Evolutionary conservation across 306 rosid species (phyloP).

Genomic region (Urtica urens): DNA sequence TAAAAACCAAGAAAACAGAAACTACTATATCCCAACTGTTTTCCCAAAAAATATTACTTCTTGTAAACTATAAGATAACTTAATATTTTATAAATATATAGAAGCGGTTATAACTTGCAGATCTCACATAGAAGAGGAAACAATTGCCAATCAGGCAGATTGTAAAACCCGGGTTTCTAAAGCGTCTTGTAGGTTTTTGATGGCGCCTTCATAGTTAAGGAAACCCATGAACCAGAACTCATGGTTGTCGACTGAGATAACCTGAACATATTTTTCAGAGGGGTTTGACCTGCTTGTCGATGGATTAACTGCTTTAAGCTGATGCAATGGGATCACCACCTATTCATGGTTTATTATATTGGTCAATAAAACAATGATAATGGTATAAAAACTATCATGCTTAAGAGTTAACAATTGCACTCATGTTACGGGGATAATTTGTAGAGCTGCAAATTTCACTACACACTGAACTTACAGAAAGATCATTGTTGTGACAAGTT

Average conservation of each 20-base stretch:
- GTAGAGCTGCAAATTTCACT: no score
- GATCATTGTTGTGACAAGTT: no score
- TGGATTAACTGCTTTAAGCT: constrained; percentile 73
- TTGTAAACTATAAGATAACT: neutral
- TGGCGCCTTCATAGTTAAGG: constrained; percentile 57
- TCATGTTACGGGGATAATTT: no score
- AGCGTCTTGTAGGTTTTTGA: constrained; percentile 43
- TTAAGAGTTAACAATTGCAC: neutral
- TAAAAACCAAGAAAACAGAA: neutral
- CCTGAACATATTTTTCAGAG: constrained; percentile 71
- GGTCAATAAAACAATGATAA: neutral
- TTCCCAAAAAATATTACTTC: neutral
- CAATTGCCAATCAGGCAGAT: constrained; percentile 21
- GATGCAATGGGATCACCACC: constrained; percentile 75
- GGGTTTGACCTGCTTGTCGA: constrained; percentile 58
- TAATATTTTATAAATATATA: neutral
- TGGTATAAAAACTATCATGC: neutral
- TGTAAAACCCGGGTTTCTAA: constrained; percentile 27
- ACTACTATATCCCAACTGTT: neutral
- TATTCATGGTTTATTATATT: constrained; percentile 6
- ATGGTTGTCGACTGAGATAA: constrained; percentile 58
- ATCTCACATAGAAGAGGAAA: neutral
- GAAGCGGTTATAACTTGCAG: constrained; percentile 2
- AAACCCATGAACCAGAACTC: constrained; percentile 99
- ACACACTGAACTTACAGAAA: no score